Conservation (phyloP, 2,329 filamentous ascomycete genomes). For the Pezicula carpinea region DNA sequence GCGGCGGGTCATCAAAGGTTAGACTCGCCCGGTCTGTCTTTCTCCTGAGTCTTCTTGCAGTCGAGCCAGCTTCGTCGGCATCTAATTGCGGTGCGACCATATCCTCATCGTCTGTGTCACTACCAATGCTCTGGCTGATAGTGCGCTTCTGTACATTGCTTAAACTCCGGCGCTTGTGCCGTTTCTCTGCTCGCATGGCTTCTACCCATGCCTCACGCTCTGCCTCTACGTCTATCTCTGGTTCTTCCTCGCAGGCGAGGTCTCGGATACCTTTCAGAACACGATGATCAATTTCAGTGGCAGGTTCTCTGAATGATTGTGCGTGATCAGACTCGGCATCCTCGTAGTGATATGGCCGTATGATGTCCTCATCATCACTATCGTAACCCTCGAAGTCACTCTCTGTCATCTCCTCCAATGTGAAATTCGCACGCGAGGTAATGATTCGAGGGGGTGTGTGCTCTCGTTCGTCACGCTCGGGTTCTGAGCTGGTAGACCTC, state of each 20-base stretch:
- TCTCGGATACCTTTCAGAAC: slow-evolving; percentile 16
- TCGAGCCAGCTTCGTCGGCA: slow-evolving; percentile 26
- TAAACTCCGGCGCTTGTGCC: slow-evolving; percentile 24
- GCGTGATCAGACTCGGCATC: slow-evolving; percentile 26
- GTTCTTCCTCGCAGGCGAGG: slow-evolving; percentile 17
- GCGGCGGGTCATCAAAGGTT: slow-evolving; percentile 29
- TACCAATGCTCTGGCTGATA: slow-evolving; percentile 27
- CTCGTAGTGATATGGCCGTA: slow-evolving; percentile 28
- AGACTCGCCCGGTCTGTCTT: slow-evolving; percentile 26
- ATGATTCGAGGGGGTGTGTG: slow-evolving; percentile 5
- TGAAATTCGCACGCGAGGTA: slow-evolving; percentile 24
- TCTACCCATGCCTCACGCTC: slow-evolving; percentile 23
- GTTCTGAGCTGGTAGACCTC: neutral
- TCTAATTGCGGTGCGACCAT: slow-evolving; percentile 23
- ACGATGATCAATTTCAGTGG: slow-evolving; percentile 18
- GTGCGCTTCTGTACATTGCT: slow-evolving; percentile 27
- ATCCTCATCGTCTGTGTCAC: slow-evolving; percentile 30
- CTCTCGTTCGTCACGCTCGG: neutral
- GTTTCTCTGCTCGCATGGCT: slow-evolving; percentile 17
- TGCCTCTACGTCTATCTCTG: slow-evolving; percentile 6
- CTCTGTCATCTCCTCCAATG: slow-evolving; percentile 25
- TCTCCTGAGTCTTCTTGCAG: slow-evolving; percentile 27
- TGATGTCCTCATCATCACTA: slow-evolving; percentile 22
- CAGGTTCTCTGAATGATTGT: slow-evolving; percentile 11
- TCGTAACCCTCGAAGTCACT: slow-evolving; percentile 25